Evolutionary conservation across 2,329 filamentous ascomycete species (phyloP), one percentile per base, ranked within the genome.

Genomic region (Phaeosphaeria sp.): DNA sequence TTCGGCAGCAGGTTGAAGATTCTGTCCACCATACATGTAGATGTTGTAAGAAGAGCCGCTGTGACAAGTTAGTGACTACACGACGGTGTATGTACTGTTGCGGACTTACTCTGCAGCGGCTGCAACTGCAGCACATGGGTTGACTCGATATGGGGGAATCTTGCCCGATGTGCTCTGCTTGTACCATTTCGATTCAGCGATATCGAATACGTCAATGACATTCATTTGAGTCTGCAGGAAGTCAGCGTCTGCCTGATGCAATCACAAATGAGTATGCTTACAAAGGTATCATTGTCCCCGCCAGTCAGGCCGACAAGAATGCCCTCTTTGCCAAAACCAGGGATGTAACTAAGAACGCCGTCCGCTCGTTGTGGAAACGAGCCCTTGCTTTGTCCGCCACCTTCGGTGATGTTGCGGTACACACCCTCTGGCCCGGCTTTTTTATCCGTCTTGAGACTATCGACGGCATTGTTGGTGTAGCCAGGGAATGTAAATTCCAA

Each of bases 231-330:
- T 85, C 82, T 84, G 49, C 3, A 9, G 10, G n/a, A 18, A 17
- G 43, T 70, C 55, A 70, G 65, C 20, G 46, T 33, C 13, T 36
- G 30, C n/a, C n/a, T n/a, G 5, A 18, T 1, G 10, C 1, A 39
- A 2, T 50, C 10, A 1, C 6, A 13, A 18, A 2, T 2, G 27
- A 43, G 27, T 13, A 20, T 25, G 72, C 81, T 78, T 66, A 89
- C 87, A 67, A 91, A 93, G 21, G 87, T 85, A 23, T 81, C 78
- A 68, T 86, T 83, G 78, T 87, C 85, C 2, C 91, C 92, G 13
- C 92, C 92, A 6, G 90, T 91, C 0, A 96, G 79, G 2, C 90
- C 90, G 0, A 96, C 83, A 9, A 96, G 80, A 46, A 95, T 88
- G 1, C 92, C 92, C 66, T 92, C 81, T 17, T 84, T 79, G 2